These are phyloP conservation scores for Pochonia chlamydosporia DNA, from an alignment of 2,329 filamentous ascomycete genomes.

Conservation along the genomic window DNA sequence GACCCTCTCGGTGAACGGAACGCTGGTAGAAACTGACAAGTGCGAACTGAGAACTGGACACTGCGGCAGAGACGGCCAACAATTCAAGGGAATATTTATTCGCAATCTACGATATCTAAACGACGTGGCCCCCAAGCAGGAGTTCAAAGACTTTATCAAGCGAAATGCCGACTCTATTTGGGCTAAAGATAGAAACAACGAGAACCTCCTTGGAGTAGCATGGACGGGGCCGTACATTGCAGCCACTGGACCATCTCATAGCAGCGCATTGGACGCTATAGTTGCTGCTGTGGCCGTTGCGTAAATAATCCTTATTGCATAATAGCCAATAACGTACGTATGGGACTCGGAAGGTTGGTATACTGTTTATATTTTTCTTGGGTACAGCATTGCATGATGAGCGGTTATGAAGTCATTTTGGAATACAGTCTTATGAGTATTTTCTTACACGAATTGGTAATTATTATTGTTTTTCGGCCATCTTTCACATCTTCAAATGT, in stretches of 20 bases:
- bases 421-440: neutral
- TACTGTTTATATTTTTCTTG: neutral
- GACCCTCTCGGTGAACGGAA: slow-evolving; percentile 34
- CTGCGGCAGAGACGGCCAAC: slow-evolving; percentile 45
- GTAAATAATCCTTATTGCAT: slow-evolving; percentile 9
- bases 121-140: slow-evolving; percentile 38
- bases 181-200: slow-evolving; percentile 46
- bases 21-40: slow-evolving; percentile 35
- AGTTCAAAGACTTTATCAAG: slow-evolving; percentile 49
- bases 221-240: slow-evolving; percentile 56
- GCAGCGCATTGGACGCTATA: slow-evolving; percentile 59
- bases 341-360: neutral
- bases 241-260: slow-evolving; percentile 54
- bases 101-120: slow-evolving; percentile 58
- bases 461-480: neutral
- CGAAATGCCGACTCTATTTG: slow-evolving; percentile 62
- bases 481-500: neutral
- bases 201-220: slow-evolving; percentile 51
- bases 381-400: neutral
- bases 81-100: slow-evolving; percentile 70
- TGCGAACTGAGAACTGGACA: slow-evolving; percentile 27
- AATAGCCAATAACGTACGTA: neutral
- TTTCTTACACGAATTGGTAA: too few relatives aligned
- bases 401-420: too few relatives aligned
- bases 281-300: slow-evolving; percentile 51